Evolutionary conservation across 1,284 basidiomycete species (phyloP).

Genomic region (Trametes pubescens): DNA sequence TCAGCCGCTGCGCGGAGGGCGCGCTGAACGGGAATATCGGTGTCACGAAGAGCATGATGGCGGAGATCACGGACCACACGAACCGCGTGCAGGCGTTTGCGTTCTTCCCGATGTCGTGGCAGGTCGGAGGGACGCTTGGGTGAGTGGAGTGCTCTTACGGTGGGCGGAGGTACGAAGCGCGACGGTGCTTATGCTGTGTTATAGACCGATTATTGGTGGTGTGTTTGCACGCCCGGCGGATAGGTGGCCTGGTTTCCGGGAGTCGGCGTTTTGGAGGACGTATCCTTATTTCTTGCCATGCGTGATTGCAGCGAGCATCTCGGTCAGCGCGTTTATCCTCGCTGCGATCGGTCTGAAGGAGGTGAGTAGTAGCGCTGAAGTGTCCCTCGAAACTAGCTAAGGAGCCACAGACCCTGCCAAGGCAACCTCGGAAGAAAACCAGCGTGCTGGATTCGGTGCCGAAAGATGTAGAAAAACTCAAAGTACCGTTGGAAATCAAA

Average conservation of each 20-base stretch:
- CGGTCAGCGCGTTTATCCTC: slow-evolving; percentile 57
- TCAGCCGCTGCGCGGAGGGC: slow-evolving; percentile 58
- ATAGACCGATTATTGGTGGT: slow-evolving; percentile 72
- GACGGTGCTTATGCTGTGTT: slow-evolving; percentile 23
- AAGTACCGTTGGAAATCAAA: too few relatives aligned
- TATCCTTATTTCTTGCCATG: slow-evolving; percentile 80
- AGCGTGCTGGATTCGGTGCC: neutral
- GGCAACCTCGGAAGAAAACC: neutral
- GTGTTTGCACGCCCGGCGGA: slow-evolving; percentile 67
- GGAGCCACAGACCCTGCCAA: slow-evolving; percentile 7
- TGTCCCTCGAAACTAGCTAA: neutral
- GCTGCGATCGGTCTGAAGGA: slow-evolving; percentile 65
- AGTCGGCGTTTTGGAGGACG: slow-evolving; percentile 61
- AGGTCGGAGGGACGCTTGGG: slow-evolving; percentile 51
- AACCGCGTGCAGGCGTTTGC: slow-evolving; percentile 71
- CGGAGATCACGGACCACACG: slow-evolving; percentile 72
- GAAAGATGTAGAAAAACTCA: slow-evolving; percentile 2
- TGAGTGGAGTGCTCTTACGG: too few relatives aligned
- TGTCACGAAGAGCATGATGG: slow-evolving; percentile 73
- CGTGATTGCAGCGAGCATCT: slow-evolving; percentile 61
- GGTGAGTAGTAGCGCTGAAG: slow-evolving; percentile 51
- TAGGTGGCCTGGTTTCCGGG: slow-evolving; percentile 68
- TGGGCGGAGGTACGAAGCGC: too few relatives aligned
- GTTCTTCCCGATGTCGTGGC: slow-evolving; percentile 67
- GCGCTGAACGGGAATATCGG: slow-evolving; percentile 67